Evolutionary conservation across 495 filamentous ascomycete genomes (phyloP).

Genomic region (Hypoxylon fragiforme): DNA sequence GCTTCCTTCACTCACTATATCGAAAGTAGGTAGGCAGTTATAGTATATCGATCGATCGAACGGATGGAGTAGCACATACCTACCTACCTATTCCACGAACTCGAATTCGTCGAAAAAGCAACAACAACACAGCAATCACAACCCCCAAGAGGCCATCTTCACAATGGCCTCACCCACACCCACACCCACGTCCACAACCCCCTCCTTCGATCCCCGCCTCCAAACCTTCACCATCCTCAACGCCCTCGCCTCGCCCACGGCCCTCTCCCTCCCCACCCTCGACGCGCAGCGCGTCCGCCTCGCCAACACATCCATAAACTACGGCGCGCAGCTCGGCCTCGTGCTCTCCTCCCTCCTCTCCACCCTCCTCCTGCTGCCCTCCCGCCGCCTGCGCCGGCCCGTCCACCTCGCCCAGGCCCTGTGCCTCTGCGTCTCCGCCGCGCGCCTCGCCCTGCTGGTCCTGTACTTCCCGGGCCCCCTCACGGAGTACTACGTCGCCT

Average conservation of each 20-base stretch:
- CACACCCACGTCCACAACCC: background rate
- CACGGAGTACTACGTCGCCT: slow-evolving; percentile 29
- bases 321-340: slow-evolving; percentile 27
- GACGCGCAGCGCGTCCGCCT: slow-evolving; percentile 26
- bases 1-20: too few species aligned
- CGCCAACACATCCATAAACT: slow-evolving; percentile 27
- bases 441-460: slow-evolving; percentile 16
- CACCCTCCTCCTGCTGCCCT: slow-evolving; percentile 16
- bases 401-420: slow-evolving; percentile 14
- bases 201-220: slow-evolving; percentile 20
- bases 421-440: background rate
- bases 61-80: too few species aligned
- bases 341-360: slow-evolving; percentile 11
- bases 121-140: too few species aligned
- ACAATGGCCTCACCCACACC: background rate
- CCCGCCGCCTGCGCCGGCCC: slow-evolving; percentile 10
- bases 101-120: too few species aligned
- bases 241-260: background rate
- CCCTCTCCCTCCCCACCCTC: slow-evolving; percentile 20
- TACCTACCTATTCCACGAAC: too few species aligned
- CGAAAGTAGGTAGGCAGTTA: too few species aligned
- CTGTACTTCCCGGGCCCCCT: slow-evolving; percentile 27
- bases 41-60: too few species aligned
- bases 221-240: slow-evolving; percentile 28
- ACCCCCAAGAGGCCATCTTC: background rate